Percentiles rank a stretch among this genome's conserved stretches.
phyloP scores from a whole-genome alignment of 495 filamentous ascomycete species.

The Aspergillus bertholletiae region DNA sequence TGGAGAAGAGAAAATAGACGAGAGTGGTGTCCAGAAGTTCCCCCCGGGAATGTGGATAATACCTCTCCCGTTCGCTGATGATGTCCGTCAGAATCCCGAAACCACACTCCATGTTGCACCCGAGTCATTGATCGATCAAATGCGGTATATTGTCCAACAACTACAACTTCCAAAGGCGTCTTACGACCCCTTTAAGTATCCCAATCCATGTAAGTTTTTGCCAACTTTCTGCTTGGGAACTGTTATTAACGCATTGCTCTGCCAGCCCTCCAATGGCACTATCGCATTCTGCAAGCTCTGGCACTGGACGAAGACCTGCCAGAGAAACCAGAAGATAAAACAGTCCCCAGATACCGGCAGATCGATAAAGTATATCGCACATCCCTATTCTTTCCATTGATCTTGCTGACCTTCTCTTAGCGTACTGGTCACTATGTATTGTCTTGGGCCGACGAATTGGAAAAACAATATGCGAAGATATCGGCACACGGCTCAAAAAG shows the following conservation, averaged over 20 bases:
- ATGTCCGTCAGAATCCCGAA: conserved; percentile 72
- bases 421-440: conserved; percentile 73
- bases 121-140: conserved; percentile 69
- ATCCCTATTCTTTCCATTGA: background rate
- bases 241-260: conserved; percentile 5
- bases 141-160: conserved; percentile 78
- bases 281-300: conserved; percentile 86
- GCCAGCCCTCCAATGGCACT: conserved; percentile 88
- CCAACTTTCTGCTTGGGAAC: background rate
- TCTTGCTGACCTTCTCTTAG: conserved; percentile 21
- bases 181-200: conserved; percentile 83
- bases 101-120: conserved; percentile 55
- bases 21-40: conserved; percentile 61
- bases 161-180: conserved; percentile 82
- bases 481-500: conserved; percentile 33
- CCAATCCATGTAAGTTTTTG: conserved; percentile 64
- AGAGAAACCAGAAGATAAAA: conserved; percentile 75
- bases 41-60: conserved; percentile 89
- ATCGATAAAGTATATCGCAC: conserved; percentile 65
- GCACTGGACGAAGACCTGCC: conserved; percentile 92
- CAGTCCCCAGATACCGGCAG: conserved; percentile 73
- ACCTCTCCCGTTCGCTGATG: conserved; percentile 86
- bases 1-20: conserved; percentile 62
- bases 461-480: conserved; percentile 46
- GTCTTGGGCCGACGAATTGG: conserved; percentile 69